Percentiles rank a stretch among this genome's conserved stretches.
phyloP scores from a whole-genome alignment of 345 rosid genomes.

The Gossypium stocksii region DNA sequence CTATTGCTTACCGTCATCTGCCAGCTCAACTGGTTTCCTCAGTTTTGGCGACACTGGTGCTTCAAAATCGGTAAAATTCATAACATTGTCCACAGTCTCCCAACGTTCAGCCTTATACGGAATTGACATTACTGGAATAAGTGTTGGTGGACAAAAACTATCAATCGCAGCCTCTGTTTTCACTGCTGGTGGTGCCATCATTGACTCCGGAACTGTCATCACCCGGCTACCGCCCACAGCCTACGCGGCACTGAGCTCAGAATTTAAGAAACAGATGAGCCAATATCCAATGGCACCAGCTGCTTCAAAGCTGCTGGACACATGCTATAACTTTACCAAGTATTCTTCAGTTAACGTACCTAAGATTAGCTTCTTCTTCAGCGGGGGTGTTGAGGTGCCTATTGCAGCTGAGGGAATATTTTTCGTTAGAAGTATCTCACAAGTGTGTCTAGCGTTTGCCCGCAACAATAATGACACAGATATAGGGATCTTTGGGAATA shows the following conservation, averaged over 20 bases:
- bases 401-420: conserved; percentile 43
- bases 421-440: conserved; percentile 32
- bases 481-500: conserved; percentile 58
- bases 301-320: conserved; percentile 53
- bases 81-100: conserved; percentile 43
- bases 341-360: conserved; percentile 38
- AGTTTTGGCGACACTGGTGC: conserved; percentile 40
- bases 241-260: conserved; percentile 39
- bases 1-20: conserved; percentile 73
- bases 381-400: conserved; percentile 42
- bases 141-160: conserved; percentile 48
- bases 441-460: conserved; percentile 29
- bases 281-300: conserved; percentile 51
- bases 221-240: conserved; percentile 67
- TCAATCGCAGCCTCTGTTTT: conserved; percentile 48
- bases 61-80: conserved; percentile 45
- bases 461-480: not conserved
- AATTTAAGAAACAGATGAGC: conserved; percentile 50
- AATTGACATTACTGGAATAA: conserved; percentile 48
- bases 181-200: conserved; percentile 47
- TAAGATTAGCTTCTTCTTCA: conserved; percentile 43
- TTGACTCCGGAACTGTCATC: conserved; percentile 91
- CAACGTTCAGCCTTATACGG: conserved; percentile 53
- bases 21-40: conserved; percentile 66
- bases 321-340: conserved; percentile 62